Conservation (phyloP, 2,329 filamentous ascomycete genomes). For the Fusarium agapanthi region DNA sequence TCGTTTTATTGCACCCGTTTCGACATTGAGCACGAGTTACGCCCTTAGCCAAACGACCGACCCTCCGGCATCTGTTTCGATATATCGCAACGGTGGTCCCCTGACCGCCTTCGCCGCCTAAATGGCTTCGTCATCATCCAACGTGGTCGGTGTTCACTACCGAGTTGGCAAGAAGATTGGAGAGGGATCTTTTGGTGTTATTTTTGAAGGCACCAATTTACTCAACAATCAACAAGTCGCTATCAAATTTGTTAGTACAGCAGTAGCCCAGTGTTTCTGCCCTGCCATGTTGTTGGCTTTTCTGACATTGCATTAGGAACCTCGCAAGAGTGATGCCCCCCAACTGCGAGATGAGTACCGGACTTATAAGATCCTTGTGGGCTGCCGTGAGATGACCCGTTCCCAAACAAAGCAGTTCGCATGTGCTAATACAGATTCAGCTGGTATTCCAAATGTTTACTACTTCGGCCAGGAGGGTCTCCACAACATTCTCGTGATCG, state of each 20-base stretch:
- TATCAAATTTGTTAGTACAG: conserved; percentile 89
- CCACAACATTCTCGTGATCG: conserved; percentile 98
- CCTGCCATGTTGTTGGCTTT: not conserved
- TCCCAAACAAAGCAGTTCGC: conserved; percentile 42
- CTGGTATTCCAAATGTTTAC: conserved; percentile 98
- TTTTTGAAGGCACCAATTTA: conserved; percentile 98
- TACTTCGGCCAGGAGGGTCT: conserved; percentile 99
- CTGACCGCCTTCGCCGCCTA: conserved; percentile 43
- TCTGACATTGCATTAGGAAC: conserved; percentile 71
- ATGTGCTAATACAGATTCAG: conserved; percentile 57
- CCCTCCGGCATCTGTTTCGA: conserved; percentile 20
- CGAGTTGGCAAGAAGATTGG: conserved; percentile 99
- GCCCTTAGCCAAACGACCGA: conserved; percentile 13
- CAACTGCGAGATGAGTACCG: conserved; percentile 98
- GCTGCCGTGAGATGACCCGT: conserved; percentile 80
- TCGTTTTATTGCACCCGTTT: conserved; percentile 33
- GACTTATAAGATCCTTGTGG: conserved; percentile 99
- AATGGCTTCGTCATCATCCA: conserved; percentile 91
- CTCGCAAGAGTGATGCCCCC: conserved; percentile 96
- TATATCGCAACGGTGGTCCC: conserved; percentile 36
- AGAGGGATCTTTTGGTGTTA: conserved; percentile 97
- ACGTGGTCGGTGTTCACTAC: conserved; percentile 99
- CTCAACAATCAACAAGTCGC: conserved; percentile 99
- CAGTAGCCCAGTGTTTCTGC: not conserved
- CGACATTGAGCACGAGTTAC: conserved; percentile 22